Base-by-base conservation (phyloP, 2,329 filamentous ascomycete genomes). In the Phaeophleospora eucalypticola region DNA sequence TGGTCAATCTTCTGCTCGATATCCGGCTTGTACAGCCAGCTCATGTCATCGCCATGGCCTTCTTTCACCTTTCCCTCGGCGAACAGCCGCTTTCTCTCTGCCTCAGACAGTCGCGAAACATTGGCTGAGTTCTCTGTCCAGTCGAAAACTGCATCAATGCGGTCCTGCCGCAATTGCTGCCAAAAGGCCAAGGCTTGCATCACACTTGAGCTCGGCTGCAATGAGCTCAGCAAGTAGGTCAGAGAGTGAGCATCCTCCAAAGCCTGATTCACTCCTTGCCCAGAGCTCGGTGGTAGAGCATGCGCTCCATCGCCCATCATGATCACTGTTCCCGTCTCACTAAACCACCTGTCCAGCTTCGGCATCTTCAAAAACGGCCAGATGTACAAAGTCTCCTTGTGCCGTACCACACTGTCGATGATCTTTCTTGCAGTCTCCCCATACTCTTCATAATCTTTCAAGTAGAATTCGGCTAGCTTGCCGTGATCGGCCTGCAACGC, bases 251-350 rank as follows among this genome's bases (percentile, higher is more conserved):
- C 70, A 60, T 82, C 79, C 58, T 82, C 78, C 9, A 82, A 57
- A 0, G 75, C 78, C 59, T 80, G 78, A 3, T 71, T 75, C 0
- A 74, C 71, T 0, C 79, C 79, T 59, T 81, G 78, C 2, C 78
- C 77, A 0, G 72, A 73, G 3, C 71, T 74, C 0, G 79, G 71
- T 2, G 75, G 72, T 45, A 81, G 65, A 0, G 78, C 77, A 61
- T 82, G 78, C 0, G 77, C 78, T 2, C 77, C 77, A 59, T 82
- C 79, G 3, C 79, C 79, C 2, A 81, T 62, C 2, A 82, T 62
- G 3, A 82, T 67, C 2, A 79, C 69, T 0, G 75, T 67, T 8
- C 72, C 63, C 4, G 66, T 61, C 32, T 52, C 42, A 41, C 50
- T 56, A 16, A 68, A 65, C 76, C 76, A 79, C 15, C 64, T 66